Evolutionary conservation across 192 early-diverging fungal species (phyloP), one percentile per base, ranked within the genome.

Genomic region (Coemansia erecta): DNA sequence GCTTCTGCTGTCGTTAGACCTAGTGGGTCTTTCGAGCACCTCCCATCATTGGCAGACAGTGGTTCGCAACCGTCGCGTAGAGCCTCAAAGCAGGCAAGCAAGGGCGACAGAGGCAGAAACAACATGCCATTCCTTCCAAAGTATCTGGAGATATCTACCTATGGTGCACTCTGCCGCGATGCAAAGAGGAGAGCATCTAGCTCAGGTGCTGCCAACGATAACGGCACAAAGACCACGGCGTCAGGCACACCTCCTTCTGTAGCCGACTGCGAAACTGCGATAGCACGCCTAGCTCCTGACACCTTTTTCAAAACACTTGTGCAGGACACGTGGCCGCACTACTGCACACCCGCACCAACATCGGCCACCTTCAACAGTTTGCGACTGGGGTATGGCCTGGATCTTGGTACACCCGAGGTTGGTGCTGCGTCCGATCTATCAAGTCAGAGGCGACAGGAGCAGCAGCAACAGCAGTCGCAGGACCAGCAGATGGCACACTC

Each of bases 261-360:
- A n/a, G 51, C 56, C 8, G 61, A 58, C 0, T n/a, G 41, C 35
- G 44, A 40, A 42, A 23, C 31, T 15, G 40, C 28, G 1, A 35
- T 45, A 33, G 43, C 58, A 8, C 46, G 18, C 9, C 53, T 80
- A 44, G 60, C 77, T 11, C 77, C 72, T 0, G 71, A 80, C 47
- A 59, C 70, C 33, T 80, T 80, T 53, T 80, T 73, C 57, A 60
- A 49, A 28, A 65, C 70, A 13, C 57, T 80, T 43, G 77, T 73
- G 14, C 69, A 72, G 35, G 75, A 78, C 35, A 64, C 75, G 39
- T 78, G 75, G 75, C 75, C 75, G 11, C 75, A 78, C 50, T 78
- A 78, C 59, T 78, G 75, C 51, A 72, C 62, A 37, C 70, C 75
- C 6, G 69, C 58, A 13, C 61, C 75, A 1, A 61, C 69, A 8